Evolutionary conservation across 805 yeast species (phyloP).

Genomic region (Kodamaea fukazawae): DNA sequence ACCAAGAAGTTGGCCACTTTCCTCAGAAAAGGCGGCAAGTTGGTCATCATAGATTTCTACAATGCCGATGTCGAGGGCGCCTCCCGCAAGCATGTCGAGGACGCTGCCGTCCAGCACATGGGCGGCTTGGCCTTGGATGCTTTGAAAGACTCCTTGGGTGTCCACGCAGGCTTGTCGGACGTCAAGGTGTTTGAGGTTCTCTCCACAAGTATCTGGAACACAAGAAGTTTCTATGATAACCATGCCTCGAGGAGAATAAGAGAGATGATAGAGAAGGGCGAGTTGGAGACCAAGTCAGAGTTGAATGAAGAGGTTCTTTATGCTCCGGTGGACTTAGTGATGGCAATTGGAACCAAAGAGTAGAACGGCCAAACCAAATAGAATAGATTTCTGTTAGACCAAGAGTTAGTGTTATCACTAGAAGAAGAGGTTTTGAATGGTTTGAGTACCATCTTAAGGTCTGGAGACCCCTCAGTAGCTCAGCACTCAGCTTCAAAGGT

Average conservation of each 20-base stretch:
- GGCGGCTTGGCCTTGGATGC: constrained; percentile 29
- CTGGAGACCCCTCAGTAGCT: too few relatives aligned
- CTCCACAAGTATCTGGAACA: constrained; percentile 23
- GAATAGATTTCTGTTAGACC: too few relatives aligned
- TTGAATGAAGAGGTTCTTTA: constrained; percentile 17
- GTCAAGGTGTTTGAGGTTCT: constrained; percentile 23
- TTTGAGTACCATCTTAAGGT: too few relatives aligned
- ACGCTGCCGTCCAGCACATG: constrained; percentile 15
- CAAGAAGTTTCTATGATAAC: constrained; percentile 19
- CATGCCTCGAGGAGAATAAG: constrained; percentile 20
- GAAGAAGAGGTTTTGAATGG: too few relatives aligned
- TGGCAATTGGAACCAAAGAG: constrained; percentile 26
- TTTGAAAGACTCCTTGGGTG: constrained; percentile 20
- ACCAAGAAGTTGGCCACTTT: constrained; percentile 31
- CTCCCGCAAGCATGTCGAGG: neutral
- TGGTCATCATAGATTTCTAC: constrained; percentile 39
- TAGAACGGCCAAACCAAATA: too few relatives aligned
- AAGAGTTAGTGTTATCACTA: too few relatives aligned
- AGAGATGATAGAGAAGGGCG: constrained; percentile 15
- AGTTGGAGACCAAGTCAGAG: constrained; percentile 13
- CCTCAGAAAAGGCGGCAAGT: constrained; percentile 32
- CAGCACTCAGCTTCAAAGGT: too few relatives aligned
- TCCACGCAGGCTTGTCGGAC: constrained; percentile 19
- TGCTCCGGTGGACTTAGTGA: constrained; percentile 26
- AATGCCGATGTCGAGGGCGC: constrained; percentile 25